Base-by-base conservation (phyloP, 106 monocot genomes). In the Chionographis japonica region DNA sequence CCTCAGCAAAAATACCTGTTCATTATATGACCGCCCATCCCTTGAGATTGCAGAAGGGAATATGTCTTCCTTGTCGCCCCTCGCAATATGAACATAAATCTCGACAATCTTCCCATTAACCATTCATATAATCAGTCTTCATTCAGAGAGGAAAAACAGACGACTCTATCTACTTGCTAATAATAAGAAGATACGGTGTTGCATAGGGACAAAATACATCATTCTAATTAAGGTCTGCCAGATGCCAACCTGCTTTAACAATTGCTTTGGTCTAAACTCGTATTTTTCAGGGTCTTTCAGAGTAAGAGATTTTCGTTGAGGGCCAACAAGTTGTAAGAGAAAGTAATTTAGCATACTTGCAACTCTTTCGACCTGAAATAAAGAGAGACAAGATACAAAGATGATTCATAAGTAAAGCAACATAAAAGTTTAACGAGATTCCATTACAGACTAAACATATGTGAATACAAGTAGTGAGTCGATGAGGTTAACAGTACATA, bases 291-390 rank as follows among this genome's bases (percentile, higher is more conserved):
- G 97, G 75, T 97, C 97, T 81, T 97, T 97, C 54, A 97, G 82
- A 54, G 61, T 92, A 52, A 97, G 80, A 43, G 97, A 89, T 73
- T 72, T 92, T 54, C 97, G 63, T 67, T 97, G 92, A 55, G 97
- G 97, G 20, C 97, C 97, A 77, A 85, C 97, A 64, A 97, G 97
- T 77, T 97, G 97, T 52, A 92, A 71, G 37, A 97, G 78, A 67
- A 97, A 97, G 77, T 97, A 97, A 85, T 97, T 97, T 50, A 97
- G 71, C 97, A 97, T 97, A 71, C 80, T 92, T 58, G 89, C 97
- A 13, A 92, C 92, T 58, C 97, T 92, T 75, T 97, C 97, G 8
- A 97, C 92, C 97, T 97, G 76, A 67, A 69, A 72, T 16, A 56
- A 51, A 8, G 14, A 58, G 54, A 13, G 18, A 37, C 19, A 51